Percentiles rank a stretch among this genome's conserved stretches.
These are phyloP conservation scores for Trichosanthes truncata DNA, from an alignment of 306 rosid species.

Conservation along the genomic window DNA sequence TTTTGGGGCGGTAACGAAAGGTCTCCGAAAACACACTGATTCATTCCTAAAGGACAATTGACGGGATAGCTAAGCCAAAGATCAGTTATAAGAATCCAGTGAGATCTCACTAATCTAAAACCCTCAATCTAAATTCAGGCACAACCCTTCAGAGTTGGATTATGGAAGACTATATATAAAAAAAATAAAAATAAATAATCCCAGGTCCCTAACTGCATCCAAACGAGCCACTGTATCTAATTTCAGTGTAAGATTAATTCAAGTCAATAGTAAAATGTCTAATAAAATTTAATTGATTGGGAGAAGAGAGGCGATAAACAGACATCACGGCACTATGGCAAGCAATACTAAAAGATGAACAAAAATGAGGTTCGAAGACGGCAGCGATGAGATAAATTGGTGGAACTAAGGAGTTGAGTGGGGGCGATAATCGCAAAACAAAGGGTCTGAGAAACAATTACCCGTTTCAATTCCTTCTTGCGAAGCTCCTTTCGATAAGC, in stretches of 20 bases:
- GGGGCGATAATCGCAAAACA: background rate
- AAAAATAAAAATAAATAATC: background rate
- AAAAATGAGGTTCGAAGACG: background rate
- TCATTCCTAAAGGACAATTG: background rate
- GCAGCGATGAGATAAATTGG: background rate
- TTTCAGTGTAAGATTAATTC: background rate
- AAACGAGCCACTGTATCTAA: background rate
- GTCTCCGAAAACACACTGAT: background rate
- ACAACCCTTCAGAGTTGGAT: background rate
- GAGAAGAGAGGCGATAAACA: background rate
- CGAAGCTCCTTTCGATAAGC: constrained; percentile 85
- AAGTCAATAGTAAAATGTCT: background rate
- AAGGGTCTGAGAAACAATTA: constrained; percentile 2
- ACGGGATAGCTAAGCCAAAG: background rate
- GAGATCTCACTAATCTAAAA: background rate
- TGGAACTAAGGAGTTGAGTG: background rate
- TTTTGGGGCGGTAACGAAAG: background rate
- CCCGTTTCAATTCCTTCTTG: constrained; percentile 91
- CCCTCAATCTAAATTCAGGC: background rate
- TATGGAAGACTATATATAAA: background rate
- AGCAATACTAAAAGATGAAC: background rate
- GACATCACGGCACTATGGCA: background rate
- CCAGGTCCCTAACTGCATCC: background rate
- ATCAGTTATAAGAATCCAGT: background rate
- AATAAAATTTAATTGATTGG: background rate